phyloP scores from a whole-genome alignment of 495 filamentous ascomycete species.

The Durotheca rogersii region DNA sequence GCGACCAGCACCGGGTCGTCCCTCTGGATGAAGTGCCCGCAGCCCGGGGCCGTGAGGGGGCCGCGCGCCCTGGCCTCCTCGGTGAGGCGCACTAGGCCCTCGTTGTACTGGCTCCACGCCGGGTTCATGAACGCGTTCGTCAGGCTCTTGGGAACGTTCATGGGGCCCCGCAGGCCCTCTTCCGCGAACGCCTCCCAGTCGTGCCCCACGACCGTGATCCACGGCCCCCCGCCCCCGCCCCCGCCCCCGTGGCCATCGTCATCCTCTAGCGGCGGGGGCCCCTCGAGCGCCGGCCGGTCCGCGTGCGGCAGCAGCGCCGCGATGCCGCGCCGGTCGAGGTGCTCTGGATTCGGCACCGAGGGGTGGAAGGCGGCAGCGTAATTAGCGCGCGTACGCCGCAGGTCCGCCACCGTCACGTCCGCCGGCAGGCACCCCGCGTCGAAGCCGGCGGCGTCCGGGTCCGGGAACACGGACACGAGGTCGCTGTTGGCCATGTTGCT shows the following conservation, averaged over 20 bases:
- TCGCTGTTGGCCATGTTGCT: conserved; percentile 63
- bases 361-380: conserved; percentile 53
- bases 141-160: conserved; percentile 43
- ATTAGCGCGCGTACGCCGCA: conserved; percentile 47
- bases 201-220: conserved; percentile 60
- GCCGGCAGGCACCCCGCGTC: conserved; percentile 42
- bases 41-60: conserved; percentile 53
- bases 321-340: conserved; percentile 54
- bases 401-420: conserved; percentile 46
- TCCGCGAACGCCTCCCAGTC: conserved; percentile 59
- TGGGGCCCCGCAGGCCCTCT: conserved; percentile 43
- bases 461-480: conserved; percentile 59
- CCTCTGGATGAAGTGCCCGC: conserved; percentile 64
- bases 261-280: conserved; percentile 6
- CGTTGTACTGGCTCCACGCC: conserved; percentile 58
- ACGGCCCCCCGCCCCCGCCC: conserved; percentile 38
- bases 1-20: conserved; percentile 61
- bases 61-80: conserved; percentile 41
- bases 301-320: conserved; percentile 51
- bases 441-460: conserved; percentile 56
- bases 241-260: not conserved
- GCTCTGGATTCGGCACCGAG: conserved; percentile 55
- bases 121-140: conserved; percentile 56
- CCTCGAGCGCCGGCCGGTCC: conserved; percentile 49
- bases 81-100: conserved; percentile 53